Evolutionary conservation across 192 early-diverging fungal genomes (phyloP).

Genomic region (Coemansia sp.): DNA sequence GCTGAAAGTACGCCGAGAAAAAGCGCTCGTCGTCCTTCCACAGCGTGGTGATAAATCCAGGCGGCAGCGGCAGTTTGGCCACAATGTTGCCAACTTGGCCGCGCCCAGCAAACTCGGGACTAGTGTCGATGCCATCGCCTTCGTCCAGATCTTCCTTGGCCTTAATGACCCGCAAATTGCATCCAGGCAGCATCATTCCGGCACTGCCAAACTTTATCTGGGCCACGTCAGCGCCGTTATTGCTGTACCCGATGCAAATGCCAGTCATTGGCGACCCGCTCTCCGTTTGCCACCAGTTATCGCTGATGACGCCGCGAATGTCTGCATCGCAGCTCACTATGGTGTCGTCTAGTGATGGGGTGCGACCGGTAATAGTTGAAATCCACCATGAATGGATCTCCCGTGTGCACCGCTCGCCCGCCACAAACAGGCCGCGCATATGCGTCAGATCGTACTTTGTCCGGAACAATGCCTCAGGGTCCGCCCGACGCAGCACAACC

Average conservation of each 20-base stretch:
- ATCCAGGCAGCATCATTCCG: constrained; percentile 76
- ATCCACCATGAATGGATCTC: constrained; percentile 70
- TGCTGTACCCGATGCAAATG: constrained; percentile 60
- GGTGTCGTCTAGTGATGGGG: constrained; percentile 7
- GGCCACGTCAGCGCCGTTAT: constrained; percentile 31
- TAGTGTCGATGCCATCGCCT: constrained; percentile 32
- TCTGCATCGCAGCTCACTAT: constrained; percentile 29
- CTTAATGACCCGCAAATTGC: constrained; percentile 64
- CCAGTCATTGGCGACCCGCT: constrained; percentile 82
- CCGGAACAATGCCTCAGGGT: constrained; percentile 63
- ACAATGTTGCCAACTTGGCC: constrained; percentile 76
- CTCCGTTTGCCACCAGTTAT: constrained; percentile 92
- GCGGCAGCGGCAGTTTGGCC: constrained; percentile 76
- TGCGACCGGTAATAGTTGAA: constrained; percentile 37
- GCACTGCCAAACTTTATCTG: constrained; percentile 68
- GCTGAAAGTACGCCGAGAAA: constrained; percentile 66
- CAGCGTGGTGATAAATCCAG: constrained; percentile 71
- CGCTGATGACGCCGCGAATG: constrained; percentile 61
- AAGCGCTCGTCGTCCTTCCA: constrained; percentile 80
- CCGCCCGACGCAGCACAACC: constrained; percentile 76
- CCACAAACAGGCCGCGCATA: constrained; percentile 69
- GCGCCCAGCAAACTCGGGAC: constrained; percentile 50
- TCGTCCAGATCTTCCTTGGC: constrained; percentile 57
- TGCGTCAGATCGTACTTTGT: constrained; percentile 62
- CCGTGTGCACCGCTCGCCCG: constrained; percentile 80